Conservation (phyloP, 1,139 yeast species). For the Debaryomyces robertsiae region DNA sequence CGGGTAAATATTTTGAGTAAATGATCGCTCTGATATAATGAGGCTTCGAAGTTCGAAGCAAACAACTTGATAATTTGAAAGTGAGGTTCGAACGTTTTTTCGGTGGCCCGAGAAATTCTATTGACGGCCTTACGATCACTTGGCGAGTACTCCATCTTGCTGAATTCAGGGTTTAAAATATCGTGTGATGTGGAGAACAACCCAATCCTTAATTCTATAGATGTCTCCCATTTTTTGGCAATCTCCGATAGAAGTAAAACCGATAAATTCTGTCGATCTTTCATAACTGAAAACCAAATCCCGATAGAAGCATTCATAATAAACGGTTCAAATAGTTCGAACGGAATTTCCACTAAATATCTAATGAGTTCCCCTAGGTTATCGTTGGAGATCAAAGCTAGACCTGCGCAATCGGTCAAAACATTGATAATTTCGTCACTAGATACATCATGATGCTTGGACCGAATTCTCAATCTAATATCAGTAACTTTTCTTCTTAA, state of each 20-base stretch:
- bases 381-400: slow-evolving; percentile 47
- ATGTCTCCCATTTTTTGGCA: slow-evolving; percentile 64
- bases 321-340: slow-evolving; percentile 59
- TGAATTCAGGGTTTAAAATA: slow-evolving; percentile 61
- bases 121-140: slow-evolving; percentile 67
- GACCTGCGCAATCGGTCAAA: slow-evolving; percentile 52
- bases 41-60: slow-evolving; percentile 81
- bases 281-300: slow-evolving; percentile 80
- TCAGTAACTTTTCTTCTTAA: slow-evolving; percentile 21
- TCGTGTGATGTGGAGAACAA: slow-evolving; percentile 66
- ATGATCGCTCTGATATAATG: slow-evolving; percentile 72
- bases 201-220: slow-evolving; percentile 64
- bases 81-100: slow-evolving; percentile 71
- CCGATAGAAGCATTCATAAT: slow-evolving; percentile 69
- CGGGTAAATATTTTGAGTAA: slow-evolving; percentile 69
- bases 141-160: slow-evolving; percentile 88
- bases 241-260: slow-evolving; percentile 70
- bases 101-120: slow-evolving; percentile 50
- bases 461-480: slow-evolving; percentile 17
- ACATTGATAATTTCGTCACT: slow-evolving; percentile 41
- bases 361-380: slow-evolving; percentile 56
- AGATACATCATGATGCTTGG: slow-evolving; percentile 17
- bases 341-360: slow-evolving; percentile 71
- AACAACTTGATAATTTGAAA: slow-evolving; percentile 66
- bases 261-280: slow-evolving; percentile 61